phyloP scores from a whole-genome alignment of 2,329 filamentous ascomycete genomes.

The Sporothrix mexicana region DNA sequence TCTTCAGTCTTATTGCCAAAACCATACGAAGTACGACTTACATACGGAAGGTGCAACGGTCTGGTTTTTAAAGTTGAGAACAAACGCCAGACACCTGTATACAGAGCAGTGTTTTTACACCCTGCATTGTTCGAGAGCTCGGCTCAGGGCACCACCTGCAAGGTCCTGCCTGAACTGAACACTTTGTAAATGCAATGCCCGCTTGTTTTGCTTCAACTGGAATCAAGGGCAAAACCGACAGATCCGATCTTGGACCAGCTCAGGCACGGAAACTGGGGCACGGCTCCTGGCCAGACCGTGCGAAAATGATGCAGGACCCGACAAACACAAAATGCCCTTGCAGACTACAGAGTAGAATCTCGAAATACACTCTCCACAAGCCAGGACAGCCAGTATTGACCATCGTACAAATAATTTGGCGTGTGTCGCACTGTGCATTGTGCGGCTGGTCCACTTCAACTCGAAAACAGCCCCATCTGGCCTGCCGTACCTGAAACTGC shows the following conservation, averaged over 20 bases:
- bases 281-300: constrained; percentile 24
- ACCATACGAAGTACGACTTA: too few relatives aligned
- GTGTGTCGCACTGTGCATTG: constrained; percentile 18
- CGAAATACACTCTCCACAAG: too few relatives aligned
- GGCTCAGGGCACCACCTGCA: neutral
- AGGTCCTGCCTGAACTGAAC: neutral
- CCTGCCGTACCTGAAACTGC: constrained; percentile 19
- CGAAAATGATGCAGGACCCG: neutral
- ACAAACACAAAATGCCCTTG: neutral
- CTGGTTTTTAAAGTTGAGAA: neutral
- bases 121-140: neutral
- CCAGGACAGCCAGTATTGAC: neutral
- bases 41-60: constrained; percentile 5
- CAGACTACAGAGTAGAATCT: neutral
- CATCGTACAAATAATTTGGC: constrained; percentile 17
- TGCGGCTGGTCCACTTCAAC: constrained; percentile 19
- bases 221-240: constrained; percentile 14
- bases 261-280: neutral
- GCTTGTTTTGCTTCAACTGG: constrained; percentile 20
- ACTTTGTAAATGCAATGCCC: neutral
- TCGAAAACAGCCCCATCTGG: constrained; percentile 8
- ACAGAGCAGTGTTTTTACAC: neutral
- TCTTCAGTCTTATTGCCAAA: neutral
- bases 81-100: neutral
- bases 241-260: constrained; percentile 25